These are phyloP conservation scores for Aspergillus clavatus DNA, from an alignment of 2,329 filamentous ascomycete species.

Conservation along the genomic window DNA sequence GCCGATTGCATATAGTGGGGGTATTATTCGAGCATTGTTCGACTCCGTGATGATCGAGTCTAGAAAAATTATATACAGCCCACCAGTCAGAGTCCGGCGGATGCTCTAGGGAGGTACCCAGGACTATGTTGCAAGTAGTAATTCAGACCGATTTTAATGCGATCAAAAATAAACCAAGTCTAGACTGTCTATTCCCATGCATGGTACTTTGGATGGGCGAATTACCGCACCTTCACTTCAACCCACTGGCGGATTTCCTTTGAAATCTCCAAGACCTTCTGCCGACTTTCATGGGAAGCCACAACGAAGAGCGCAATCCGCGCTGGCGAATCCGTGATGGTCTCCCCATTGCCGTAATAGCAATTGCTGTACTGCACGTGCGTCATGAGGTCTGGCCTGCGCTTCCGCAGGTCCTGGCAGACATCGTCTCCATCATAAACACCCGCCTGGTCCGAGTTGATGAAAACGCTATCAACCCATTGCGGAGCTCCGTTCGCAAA, in stretches of 20 bases:
- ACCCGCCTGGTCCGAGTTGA: neutral
- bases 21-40: neutral
- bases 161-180: neutral
- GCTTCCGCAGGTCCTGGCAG: too few relatives aligned
- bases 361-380: too few relatives aligned
- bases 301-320: too few relatives aligned
- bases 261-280: neutral
- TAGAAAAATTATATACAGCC: neutral
- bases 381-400: too few relatives aligned
- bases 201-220: neutral
- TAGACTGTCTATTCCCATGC: too few relatives aligned
- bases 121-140: neutral
- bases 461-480: neutral
- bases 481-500: neutral
- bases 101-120: neutral
- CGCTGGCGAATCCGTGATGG: too few relatives aligned
- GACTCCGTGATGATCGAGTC: neutral
- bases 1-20: neutral
- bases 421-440: neutral
- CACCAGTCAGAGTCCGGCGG: neutral
- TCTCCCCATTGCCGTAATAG: too few relatives aligned
- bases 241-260: neutral
- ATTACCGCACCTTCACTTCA: neutral
- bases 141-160: neutral
- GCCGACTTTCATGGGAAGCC: too few relatives aligned